These are phyloP conservation scores for Xylaria sp. DNA, from an alignment of 2,329 filamentous ascomycete genomes.

Conservation along the genomic window DNA sequence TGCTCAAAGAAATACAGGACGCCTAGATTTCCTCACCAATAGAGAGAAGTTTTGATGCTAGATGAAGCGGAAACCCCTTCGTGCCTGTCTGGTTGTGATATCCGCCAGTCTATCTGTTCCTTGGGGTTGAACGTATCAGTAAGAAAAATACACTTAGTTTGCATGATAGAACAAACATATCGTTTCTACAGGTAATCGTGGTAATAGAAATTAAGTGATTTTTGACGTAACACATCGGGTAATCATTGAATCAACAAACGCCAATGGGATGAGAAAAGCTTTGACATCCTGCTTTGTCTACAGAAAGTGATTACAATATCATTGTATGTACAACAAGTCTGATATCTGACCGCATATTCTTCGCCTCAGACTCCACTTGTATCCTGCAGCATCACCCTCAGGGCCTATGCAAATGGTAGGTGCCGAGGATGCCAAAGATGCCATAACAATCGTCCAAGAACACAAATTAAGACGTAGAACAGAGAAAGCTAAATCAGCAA, in stretches of 20 bases:
- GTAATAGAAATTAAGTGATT: not conserved
- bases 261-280: not conserved
- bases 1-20: slow-evolving; percentile 32
- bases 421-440: not conserved
- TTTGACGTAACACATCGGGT: not conserved
- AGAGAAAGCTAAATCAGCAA: too few relatives aligned
- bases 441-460: slow-evolving; percentile 14
- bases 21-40: slow-evolving; percentile 37
- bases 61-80: slow-evolving; percentile 23
- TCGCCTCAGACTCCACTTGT: slow-evolving; percentile 14
- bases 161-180: slow-evolving; percentile 24
- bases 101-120: slow-evolving; percentile 13
- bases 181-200: not conserved
- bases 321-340: slow-evolving; percentile 24
- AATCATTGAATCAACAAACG: not conserved
- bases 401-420: slow-evolving; percentile 5
- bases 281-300: slow-evolving; percentile 4
- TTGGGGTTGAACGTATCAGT: slow-evolving; percentile 10
- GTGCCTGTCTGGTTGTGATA: slow-evolving; percentile 20
- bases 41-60: slow-evolving; percentile 37
- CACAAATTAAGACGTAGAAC: too few relatives aligned
- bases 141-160: slow-evolving; percentile 22
- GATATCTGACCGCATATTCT: not conserved
- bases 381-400: not conserved
- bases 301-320: not conserved